These are phyloP conservation scores for Pachysandra terminalis DNA, from an alignment of 164 flowering plant species.

Conservation along the genomic window DNA sequence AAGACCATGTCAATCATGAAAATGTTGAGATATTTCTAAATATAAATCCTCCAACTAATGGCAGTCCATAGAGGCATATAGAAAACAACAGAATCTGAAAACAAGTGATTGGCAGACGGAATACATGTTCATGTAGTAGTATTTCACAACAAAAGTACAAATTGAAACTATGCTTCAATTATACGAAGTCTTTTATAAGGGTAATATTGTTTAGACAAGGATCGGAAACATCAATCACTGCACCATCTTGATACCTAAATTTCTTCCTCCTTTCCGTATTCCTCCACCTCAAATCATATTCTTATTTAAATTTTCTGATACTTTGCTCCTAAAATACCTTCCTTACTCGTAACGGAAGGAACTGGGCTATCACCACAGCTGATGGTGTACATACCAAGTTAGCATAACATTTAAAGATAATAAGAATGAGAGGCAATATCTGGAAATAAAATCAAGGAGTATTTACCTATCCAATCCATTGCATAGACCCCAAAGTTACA, in stretches of 20 bases:
- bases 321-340: too few species aligned
- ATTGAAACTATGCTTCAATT: too few species aligned
- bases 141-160: too few species aligned
- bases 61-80: not conserved
- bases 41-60: not conserved
- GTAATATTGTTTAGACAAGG: too few species aligned
- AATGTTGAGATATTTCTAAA: not conserved
- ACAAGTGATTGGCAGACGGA: not conserved
- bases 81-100: not conserved
- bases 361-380: too few species aligned
- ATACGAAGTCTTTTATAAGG: too few species aligned
- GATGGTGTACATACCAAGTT: not conserved
- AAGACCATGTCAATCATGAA: not conserved
- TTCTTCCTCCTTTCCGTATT: too few species aligned
- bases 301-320: too few species aligned
- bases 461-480: slow-evolving; percentile 95
- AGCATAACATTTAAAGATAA: not conserved
- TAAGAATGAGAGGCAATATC: not conserved
- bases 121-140: not conserved
- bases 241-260: too few species aligned
- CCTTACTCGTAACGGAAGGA: too few species aligned
- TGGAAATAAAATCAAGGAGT: not conserved
- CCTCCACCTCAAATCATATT: too few species aligned
- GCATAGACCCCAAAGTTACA: slow-evolving; percentile 88
- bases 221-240: too few species aligned